Conservation (phyloP, 306 rosid species). For the Corylus heterophylla region DNA sequence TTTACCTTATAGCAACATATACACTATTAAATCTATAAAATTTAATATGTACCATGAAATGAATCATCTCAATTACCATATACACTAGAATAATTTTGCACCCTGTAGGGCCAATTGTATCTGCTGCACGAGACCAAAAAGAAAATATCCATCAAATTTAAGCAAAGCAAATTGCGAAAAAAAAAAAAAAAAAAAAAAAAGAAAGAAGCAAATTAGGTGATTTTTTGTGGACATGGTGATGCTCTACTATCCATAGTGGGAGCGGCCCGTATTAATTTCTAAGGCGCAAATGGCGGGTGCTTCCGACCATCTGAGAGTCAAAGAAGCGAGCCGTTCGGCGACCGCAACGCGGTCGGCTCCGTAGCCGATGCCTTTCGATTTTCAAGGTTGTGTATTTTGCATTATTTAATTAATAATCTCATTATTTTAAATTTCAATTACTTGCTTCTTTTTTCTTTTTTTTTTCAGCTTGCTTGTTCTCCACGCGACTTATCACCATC, state of each 20-base stretch:
- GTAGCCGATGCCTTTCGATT: constrained; percentile 54
- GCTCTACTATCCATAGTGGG: not conserved
- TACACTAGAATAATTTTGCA: too few relatives aligned
- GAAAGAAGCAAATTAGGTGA: too few relatives aligned
- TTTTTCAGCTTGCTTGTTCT: constrained; percentile 47
- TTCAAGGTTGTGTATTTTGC: constrained; percentile 44
- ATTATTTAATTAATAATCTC: not conserved
- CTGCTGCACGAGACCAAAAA: too few relatives aligned
- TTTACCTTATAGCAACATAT: too few relatives aligned
- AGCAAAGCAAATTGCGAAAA: too few relatives aligned
- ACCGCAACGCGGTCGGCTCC: constrained; percentile 65
- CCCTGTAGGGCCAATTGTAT: too few relatives aligned
- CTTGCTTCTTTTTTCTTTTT: not conserved
- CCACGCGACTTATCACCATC: constrained; percentile 38
- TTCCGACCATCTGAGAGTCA: constrained; percentile 37
- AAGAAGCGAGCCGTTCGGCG: constrained; percentile 68
- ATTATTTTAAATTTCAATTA: not conserved
- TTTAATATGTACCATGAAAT: too few relatives aligned
- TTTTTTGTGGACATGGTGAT: too few relatives aligned
- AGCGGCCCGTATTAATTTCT: not conserved
- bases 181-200: too few relatives aligned
- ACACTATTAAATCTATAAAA: too few relatives aligned
- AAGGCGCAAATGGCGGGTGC: constrained; percentile 17
- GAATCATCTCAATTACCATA: too few relatives aligned
- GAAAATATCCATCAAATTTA: too few relatives aligned